A percentile compares a stretch with the other conserved stretches of the same genome.
These are phyloP conservation scores for Pleurotus pulmonarius DNA, from an alignment of 768 basidiomycete genomes.

Conservation along the genomic window DNA sequence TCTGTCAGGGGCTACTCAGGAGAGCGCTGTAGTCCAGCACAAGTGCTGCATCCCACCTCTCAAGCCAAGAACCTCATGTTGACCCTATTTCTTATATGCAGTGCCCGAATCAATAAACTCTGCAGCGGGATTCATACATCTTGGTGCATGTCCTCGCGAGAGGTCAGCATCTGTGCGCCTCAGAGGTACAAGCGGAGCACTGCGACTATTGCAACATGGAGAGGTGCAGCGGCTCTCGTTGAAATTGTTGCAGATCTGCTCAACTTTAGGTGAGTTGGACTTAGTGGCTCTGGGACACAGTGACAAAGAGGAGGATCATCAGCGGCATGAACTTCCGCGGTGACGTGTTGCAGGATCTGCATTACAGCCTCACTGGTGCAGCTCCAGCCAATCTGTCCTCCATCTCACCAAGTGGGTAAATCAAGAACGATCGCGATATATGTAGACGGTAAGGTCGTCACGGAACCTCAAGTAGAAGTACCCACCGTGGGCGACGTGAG, in stretches of 20 bases:
- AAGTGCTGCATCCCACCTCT: no score
- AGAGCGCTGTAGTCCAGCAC: no score
- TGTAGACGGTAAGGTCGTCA: neutral
- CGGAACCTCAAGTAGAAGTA: neutral
- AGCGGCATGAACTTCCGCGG: neutral
- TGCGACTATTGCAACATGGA: neutral
- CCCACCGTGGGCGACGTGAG: neutral
- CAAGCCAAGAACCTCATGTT: no score
- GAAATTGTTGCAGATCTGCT: neutral
- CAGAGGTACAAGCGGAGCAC: neutral
- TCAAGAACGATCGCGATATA: neutral
- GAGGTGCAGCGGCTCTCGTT: neutral
- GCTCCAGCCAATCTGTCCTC: neutral
- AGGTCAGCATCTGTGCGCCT: neutral
- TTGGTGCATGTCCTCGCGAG: no score
- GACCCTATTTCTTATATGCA: no score
- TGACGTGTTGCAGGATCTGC: neutral
- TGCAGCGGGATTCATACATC: no score
- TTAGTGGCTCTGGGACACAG: neutral
- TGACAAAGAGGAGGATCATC: no score
- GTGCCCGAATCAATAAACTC: no score
- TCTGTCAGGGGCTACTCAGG: no score
- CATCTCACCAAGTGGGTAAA: conserved; percentile 4
- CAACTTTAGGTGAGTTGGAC: neutral
- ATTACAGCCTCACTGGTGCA: neutral